Base-by-base conservation (phyloP, 2,329 filamentous ascomycete genomes). In the Tolypocladium guangdongense region DNA sequence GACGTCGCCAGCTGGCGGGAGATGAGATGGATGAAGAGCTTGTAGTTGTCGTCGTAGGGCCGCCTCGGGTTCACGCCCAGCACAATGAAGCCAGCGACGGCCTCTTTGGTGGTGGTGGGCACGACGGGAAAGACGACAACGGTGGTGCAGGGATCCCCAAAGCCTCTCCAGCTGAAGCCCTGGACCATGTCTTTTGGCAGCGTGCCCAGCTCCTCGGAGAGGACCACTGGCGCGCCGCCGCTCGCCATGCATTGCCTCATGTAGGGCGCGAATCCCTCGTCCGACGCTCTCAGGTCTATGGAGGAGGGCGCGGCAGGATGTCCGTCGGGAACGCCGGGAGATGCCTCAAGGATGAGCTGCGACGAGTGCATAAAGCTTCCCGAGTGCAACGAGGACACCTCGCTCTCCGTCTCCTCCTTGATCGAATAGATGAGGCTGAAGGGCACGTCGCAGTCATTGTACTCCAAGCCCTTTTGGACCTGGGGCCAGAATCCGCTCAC, bases 11-110 rank as follows among this genome's bases (percentile, higher is more conserved):
- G 73, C 64, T 92, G 88, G 24, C 87, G 79, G 48, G 83, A 85
- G 6, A 92, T 70, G 1, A 92, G 75, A 60, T 87, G 83, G 38
- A 92, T 76, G 61, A 92, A 93, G 0, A 92, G 74, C 57, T 82
- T 81, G 62, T 92, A 93, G 59, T 92, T 88, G 38, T 87, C 83
- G 60, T 93, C 87, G 60, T 88, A 93, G 0, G 86, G 88, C 50
- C 88, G 77, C 43, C 87, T 75, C 2, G 89, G 87, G 63, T 95
- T 95, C 11, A 88, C 75, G 4, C 88, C 89, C 65, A 93, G 76
- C 3, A 93, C 79, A 10, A 93, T 75, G 62, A 93, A 93, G 0
- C 88, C 89, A 1, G 90, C 78, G 1, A 87, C 83, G 2, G 78
- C 79, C 52, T 90, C 87, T 3, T 83, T 83, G 2, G 83, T 75